phyloP scores from a whole-genome alignment of 306 rosid genomes.

The Coriaria nepalensis region DNA sequence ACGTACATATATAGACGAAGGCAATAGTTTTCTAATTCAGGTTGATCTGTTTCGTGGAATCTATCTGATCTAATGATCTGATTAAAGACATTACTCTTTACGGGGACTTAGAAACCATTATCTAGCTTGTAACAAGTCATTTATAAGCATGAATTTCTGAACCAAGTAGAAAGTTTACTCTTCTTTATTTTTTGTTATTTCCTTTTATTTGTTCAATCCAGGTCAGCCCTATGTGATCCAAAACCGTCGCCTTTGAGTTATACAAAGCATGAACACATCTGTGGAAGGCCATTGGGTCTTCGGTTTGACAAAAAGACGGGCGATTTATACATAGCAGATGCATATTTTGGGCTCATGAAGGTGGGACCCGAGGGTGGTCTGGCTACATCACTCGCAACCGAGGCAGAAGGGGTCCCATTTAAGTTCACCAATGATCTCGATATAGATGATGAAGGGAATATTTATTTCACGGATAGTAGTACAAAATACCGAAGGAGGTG shows the following conservation, averaged over 20 bases:
- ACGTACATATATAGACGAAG: too few species aligned
- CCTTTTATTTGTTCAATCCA: constrained; percentile 20
- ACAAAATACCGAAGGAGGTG: constrained; percentile 55
- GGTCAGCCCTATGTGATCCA: constrained; percentile 71
- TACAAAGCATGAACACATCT: constrained; percentile 57
- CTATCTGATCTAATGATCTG: too few species aligned
- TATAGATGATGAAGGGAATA: constrained; percentile 57
- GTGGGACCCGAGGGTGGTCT: constrained; percentile 79
- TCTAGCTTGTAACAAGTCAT: too few species aligned
- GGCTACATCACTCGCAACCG: constrained; percentile 57
- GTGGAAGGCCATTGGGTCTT: constrained; percentile 85
- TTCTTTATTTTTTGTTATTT: not conserved
- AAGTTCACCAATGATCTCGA: constrained; percentile 70
- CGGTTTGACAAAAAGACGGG: constrained; percentile 81
- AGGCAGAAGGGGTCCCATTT: constrained; percentile 61
- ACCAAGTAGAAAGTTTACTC: not conserved
- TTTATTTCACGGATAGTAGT: constrained; percentile 76
- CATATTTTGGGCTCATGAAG: constrained; percentile 66
- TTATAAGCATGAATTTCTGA: too few species aligned
- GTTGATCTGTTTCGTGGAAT: too few species aligned
- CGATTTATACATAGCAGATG: constrained; percentile 76
- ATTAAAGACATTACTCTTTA: too few species aligned
- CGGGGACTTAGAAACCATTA: too few species aligned
- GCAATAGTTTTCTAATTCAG: too few species aligned
- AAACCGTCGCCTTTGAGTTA: constrained; percentile 55